Conservation (phyloP, 768 basidiomycete genomes). For the Amanita inopinata region DNA sequence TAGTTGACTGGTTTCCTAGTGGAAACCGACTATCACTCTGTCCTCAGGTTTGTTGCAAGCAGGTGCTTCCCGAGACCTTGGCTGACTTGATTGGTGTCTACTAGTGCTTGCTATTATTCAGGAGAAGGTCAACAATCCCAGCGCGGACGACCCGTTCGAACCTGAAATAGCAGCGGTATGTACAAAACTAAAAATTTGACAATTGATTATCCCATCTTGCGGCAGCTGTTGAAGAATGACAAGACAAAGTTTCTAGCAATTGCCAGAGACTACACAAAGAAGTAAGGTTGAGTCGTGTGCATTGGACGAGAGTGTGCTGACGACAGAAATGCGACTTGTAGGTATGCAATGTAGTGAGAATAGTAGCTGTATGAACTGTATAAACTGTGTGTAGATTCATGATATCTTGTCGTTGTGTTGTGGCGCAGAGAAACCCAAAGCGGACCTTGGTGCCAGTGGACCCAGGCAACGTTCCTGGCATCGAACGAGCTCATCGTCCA, state of each 20-base stretch:
- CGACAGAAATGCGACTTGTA: constrained; percentile 7
- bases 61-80: too few relatives aligned
- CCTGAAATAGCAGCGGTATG: constrained; percentile 78
- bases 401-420: background rate
- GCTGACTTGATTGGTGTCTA: too few relatives aligned
- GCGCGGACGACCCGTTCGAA: constrained; percentile 82
- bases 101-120: constrained; percentile 68
- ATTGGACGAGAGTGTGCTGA: constrained; percentile 6
- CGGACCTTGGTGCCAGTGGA: too few relatives aligned
- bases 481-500: background rate
- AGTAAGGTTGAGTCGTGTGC: constrained; percentile 32
- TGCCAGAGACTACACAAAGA: constrained; percentile 83
- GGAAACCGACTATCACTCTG: constrained; percentile 76
- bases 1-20: constrained; percentile 30
- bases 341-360: constrained; percentile 19
- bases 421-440: too few relatives aligned
- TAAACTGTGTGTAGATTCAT: background rate
- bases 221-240: constrained; percentile 68
- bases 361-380: constrained; percentile 3
- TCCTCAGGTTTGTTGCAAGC: constrained; percentile 58
- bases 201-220: background rate
- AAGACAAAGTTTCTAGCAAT: constrained; percentile 61
- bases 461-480: too few relatives aligned
- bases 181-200: constrained; percentile 9
- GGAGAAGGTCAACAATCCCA: constrained; percentile 83